Base-by-base conservation (phyloP, 2,329 filamentous ascomycete species). In the Sporothrix inflata region DNA sequence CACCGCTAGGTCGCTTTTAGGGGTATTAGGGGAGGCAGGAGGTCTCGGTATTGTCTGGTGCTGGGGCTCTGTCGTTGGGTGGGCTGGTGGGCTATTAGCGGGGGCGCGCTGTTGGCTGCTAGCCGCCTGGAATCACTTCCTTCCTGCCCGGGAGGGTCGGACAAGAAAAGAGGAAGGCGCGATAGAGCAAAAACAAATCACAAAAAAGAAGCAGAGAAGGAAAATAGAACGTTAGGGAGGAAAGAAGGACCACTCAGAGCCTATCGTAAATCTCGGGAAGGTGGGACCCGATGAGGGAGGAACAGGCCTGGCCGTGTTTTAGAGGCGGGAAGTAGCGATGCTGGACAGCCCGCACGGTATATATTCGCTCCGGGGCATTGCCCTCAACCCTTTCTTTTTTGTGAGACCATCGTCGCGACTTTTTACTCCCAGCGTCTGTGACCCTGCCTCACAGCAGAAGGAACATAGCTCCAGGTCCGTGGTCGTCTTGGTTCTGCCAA, bases 341-440 rank as follows among this genome's bases (percentile, higher is more conserved):
- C 34, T 45, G 60, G 38, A 11, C 60, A n/a, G 4, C 7, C 38
- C 38, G n/a, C 21, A 27, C 60, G 60, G 38, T 65, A 45, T 34
- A 49, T 49, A 34, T 49, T 21, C 42, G n/a, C 42, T 66, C 63
- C 63, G 38, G 12, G 60, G n/a, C 38, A 42, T 16, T 27, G 38
- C 21, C 38, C 60, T 45, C 38, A 19, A 45, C 16, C 40, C 38
- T 45, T 40, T 45, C 40, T 27, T 65, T 57, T 65, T 45, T 27
- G 60, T 65, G 38, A 65, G 60, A 45, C 60, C 38, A 27, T 65
- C 60, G 60, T 65, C 60, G 38, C 60, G 38, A 45, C 21, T 27
- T 63, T 6, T 45, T 45, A 5, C 42, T 34, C 42, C 9, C 21
- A 27, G 24, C 40, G 3, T 49, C 16, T 47, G 61, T 66, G 42